These are phyloP conservation scores for Calamus simplicifolius DNA, from an alignment of 176 grass and related monocot species.

Conservation along the genomic window DNA sequence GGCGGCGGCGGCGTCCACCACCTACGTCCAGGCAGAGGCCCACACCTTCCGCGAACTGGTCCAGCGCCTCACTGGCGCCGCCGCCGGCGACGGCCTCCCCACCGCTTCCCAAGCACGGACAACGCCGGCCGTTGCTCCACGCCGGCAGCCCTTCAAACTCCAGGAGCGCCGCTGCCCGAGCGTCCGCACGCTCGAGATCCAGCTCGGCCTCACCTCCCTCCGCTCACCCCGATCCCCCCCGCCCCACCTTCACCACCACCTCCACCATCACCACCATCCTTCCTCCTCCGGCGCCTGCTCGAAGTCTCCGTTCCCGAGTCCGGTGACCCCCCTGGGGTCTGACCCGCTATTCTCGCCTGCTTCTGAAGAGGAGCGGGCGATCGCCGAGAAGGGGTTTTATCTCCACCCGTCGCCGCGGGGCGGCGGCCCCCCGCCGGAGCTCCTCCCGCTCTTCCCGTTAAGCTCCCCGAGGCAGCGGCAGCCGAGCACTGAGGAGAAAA, in stretches of 20 bases:
- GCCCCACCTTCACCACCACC: neutral
- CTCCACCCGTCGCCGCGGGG: constrained; percentile 1
- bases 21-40: constrained; percentile 7
- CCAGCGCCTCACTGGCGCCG: constrained; percentile 6
- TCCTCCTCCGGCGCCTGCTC: neutral
- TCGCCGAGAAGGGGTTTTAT: constrained; percentile 1
- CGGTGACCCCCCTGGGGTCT: neutral
- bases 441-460: constrained; percentile 9
- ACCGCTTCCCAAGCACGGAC: no score
- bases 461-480: neutral
- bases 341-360: constrained; percentile 3
- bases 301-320: neutral
- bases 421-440: neutral
- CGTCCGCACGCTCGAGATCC: no score
- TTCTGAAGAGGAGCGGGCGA: constrained; percentile 1
- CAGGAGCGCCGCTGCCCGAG: neutral
- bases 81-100: neutral
- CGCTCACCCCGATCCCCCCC: neutral
- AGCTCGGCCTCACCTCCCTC: no score
- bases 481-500: neutral
- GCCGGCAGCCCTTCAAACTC: neutral
- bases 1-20: neutral
- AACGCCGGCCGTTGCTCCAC: neutral
- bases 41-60: constrained; percentile 7
- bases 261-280: neutral